Conservation (phyloP, 2,329 filamentous ascomycete species). For the Amphichorda felina region DNA sequence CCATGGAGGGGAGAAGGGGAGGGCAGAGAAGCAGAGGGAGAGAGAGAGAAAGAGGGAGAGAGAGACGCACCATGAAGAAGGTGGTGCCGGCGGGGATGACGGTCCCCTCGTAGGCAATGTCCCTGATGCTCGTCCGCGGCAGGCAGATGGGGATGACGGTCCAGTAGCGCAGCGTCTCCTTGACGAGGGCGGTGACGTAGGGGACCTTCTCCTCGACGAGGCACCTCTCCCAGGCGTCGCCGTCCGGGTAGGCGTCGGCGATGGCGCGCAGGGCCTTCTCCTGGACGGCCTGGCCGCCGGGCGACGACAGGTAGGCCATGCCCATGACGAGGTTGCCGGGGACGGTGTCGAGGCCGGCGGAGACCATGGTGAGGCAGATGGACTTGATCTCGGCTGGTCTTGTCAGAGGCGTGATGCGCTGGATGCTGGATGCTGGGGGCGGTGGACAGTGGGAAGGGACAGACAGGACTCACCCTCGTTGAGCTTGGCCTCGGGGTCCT, state of each 20-base stretch:
- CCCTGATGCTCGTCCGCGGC: constrained; percentile 59
- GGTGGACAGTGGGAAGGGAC: not conserved
- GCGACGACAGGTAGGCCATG: constrained; percentile 60
- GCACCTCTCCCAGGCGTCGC: constrained; percentile 66
- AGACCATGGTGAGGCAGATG: constrained; percentile 74
- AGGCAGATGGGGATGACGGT: constrained; percentile 71
- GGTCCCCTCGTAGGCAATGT: constrained; percentile 56
- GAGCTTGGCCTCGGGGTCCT: constrained; percentile 27
- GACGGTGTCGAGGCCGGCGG: constrained; percentile 70
- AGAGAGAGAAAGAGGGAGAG: not conserved
- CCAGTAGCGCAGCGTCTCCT: constrained; percentile 69
- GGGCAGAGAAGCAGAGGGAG: not conserved
- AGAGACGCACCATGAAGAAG: constrained; percentile 55
- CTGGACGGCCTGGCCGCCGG: constrained; percentile 59
- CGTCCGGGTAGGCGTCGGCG: constrained; percentile 56
- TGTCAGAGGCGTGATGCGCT: too few relatives aligned
- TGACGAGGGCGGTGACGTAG: constrained; percentile 67
- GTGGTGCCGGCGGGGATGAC: constrained; percentile 64
- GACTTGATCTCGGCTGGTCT: constrained; percentile 68
- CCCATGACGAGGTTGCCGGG: constrained; percentile 72
- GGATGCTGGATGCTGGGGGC: too few relatives aligned
- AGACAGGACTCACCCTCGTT: constrained; percentile 15
- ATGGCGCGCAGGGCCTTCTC: constrained; percentile 59
- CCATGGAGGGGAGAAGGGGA: not conserved
- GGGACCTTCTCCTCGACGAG: constrained; percentile 63